Evolutionary conservation across 805 yeast genomes (phyloP).

Genomic region (Barnettozyma pratensis): DNA sequence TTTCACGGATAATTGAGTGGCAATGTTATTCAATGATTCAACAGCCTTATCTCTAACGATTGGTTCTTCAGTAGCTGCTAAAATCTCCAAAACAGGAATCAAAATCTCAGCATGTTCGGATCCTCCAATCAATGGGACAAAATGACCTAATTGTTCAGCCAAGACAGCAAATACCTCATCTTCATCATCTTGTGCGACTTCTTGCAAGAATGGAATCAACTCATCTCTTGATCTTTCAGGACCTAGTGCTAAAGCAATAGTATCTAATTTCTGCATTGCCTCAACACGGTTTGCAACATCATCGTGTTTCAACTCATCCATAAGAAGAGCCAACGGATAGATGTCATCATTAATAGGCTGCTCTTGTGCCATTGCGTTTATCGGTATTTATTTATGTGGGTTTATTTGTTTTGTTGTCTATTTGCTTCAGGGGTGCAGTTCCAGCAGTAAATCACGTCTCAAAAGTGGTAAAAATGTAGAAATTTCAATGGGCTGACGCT

Average conservation of each 20-base stretch:
- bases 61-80: conserved; percentile 94
- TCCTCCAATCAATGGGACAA: conserved; percentile 90
- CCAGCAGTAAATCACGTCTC: too few relatives aligned
- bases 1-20: conserved; percentile 52
- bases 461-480: too few relatives aligned
- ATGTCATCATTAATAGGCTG: conserved; percentile 37
- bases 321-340: conserved; percentile 89
- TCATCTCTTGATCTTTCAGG: conserved; percentile 89
- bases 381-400: too few relatives aligned
- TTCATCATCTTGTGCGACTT: conserved; percentile 91
- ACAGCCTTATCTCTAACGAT: conserved; percentile 93
- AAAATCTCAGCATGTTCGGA: conserved; percentile 51
- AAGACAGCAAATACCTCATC: conserved; percentile 95
- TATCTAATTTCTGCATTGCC: conserved; percentile 91
- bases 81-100: conserved; percentile 62
- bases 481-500: too few relatives aligned
- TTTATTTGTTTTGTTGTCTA: too few relatives aligned
- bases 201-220: conserved; percentile 81
- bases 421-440: too few relatives aligned
- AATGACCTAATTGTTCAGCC: conserved; percentile 84
- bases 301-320: conserved; percentile 97
- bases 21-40: conserved; percentile 70
- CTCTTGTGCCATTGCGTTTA: conserved; percentile 5
- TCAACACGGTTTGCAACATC: conserved; percentile 90
- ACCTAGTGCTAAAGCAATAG: conserved; percentile 92